Base-by-base conservation (phyloP, 192 early-diverging fungal genomes). In the Entrophospora sp. region DNA sequence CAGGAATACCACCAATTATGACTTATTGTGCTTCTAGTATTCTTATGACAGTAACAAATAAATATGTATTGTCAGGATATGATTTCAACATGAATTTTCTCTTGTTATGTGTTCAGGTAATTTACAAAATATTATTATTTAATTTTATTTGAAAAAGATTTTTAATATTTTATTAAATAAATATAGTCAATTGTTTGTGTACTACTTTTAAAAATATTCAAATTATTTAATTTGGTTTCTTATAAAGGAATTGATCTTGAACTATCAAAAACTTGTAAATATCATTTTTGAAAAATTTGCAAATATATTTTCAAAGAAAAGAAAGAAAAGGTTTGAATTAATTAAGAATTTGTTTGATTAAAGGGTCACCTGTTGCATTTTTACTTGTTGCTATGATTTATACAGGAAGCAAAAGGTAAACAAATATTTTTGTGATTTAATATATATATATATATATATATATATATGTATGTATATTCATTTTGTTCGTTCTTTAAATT, bases 351-450 rank as follows among this genome's bases (percentile, higher is more conserved):
- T n/a, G n/a, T n/a, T n/a, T n/a, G n/a, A n/a, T n/a, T n/a, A n/a
- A n/a, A n/a, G 88, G 94, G 94, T 85, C 96, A 63, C 83, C 87
- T 1, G 92, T 98, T 69, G 87, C 94, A 5, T 66, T 84, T 60
- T 79, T 87, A 42, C 82, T 96, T 36, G 92, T 92, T 4, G 79
- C 87, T 40, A 98, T 98, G 96, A 90, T 98, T 62, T 97, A 97
- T 77, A 96, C 95, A 13, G 96, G 95, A 51, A 90, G 90, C 53
- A 96, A 96, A 73, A 88, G 92, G 75, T 77, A 60, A n/a, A n/a
- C n/a, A n/a, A n/a, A n/a, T n/a, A n/a, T n/a, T n/a, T n/a, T n/a
- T n/a, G n/a, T n/a, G n/a, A n/a, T n/a, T n/a, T n/a, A n/a, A n/a
- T n/a, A n/a, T n/a, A n/a, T n/a, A n/a, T n/a, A n/a, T n/a, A n/a